A percentile compares a stretch with the other conserved stretches of the same genome.
These are phyloP conservation scores for Cyclocybe aegerita DNA, from an alignment of 768 basidiomycete species.

Conservation along the genomic window DNA sequence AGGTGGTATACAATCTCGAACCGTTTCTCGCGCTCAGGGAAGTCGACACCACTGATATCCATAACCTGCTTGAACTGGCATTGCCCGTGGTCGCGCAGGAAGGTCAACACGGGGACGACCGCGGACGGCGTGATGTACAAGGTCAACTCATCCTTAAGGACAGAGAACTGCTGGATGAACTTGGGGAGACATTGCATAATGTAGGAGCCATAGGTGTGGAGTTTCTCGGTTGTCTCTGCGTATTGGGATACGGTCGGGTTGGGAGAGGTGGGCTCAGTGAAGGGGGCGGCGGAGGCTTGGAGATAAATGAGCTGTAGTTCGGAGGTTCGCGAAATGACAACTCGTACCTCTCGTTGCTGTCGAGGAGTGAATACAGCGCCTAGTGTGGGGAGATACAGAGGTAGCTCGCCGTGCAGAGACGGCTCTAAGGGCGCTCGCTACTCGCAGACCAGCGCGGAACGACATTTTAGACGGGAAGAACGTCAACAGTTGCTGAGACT, in stretches of 20 bases:
- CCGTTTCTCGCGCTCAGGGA: constrained; percentile 87
- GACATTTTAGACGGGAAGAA: constrained; percentile 29
- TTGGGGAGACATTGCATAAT: constrained; percentile 92
- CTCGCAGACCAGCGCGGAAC: constrained; percentile 39
- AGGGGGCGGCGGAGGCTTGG: constrained; percentile 72
- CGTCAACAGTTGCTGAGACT: background rate
- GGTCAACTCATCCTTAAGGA: constrained; percentile 93
- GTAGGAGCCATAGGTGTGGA: constrained; percentile 94
- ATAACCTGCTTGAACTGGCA: constrained; percentile 91
- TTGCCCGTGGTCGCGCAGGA: constrained; percentile 93
- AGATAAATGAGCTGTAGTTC: constrained; percentile 10
- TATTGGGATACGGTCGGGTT: constrained; percentile 79
- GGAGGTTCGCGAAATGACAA: constrained; percentile 9
- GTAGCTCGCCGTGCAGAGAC: constrained; percentile 32
- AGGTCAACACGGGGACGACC: constrained; percentile 82
- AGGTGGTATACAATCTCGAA: constrained; percentile 98
- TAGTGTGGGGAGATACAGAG: constrained; percentile 20
- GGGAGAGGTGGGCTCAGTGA: constrained; percentile 85
- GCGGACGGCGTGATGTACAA: constrained; percentile 84
- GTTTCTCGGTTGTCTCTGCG: constrained; percentile 68
- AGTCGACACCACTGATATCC: constrained; percentile 96
- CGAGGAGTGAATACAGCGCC: constrained; percentile 49
- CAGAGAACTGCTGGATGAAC: constrained; percentile 97
- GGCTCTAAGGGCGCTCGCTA: constrained; percentile 42
- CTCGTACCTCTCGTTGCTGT: constrained; percentile 46